Base-by-base conservation (phyloP, 495 filamentous ascomycete species). In the Penicillium fimorum region DNA sequence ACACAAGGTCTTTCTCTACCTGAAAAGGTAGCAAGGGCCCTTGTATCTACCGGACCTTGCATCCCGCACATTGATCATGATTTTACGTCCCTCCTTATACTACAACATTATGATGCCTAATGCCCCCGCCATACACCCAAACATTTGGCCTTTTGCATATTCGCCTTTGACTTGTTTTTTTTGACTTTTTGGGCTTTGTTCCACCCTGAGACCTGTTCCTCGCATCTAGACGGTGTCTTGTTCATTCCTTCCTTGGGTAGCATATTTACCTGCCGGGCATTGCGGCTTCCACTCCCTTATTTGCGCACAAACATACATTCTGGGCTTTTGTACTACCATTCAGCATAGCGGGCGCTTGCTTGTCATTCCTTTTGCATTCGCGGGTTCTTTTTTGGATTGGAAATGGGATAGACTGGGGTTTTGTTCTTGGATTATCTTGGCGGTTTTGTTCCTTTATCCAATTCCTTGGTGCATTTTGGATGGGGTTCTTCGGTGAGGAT, bases 321-420 rank as follows among this genome's bases (percentile, higher is more conserved):
- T 69, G 66, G 63, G 64, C 66, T 67, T 63, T 55, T 75, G 72
- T 75, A 73, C 62, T 64, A 73, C 55, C 69, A 73, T 58, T 56
- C 66, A 59, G 72, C 72, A 75, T 77, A 71, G 70, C 66, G 63
- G 74, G 67, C 72, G 72, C 70, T 52, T 73, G 71, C 74, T 66
- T 66, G 70, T 75, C 74, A 65, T 73, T 77, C 74, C 72, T 77
- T 76, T 60, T 62, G 56, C 63, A 71, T 67, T 66, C 60, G 71
- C 71, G 69, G 72, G 69, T 66, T 62, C 29, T 58, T 56, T 56
- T 64, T 60, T 58, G 64, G 70, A 65, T 67, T 70, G 65, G 58
- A 60, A 55, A 59, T 65, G 60, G 55, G 63, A 59, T 52, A 54
- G 52, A 54, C 18, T 62, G 59, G 37, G 46, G 53, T 41, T 60